Conservation (phyloP, 23 red algal genomes). For the Cyanidiococcus yangmingshanensis region DNA sequence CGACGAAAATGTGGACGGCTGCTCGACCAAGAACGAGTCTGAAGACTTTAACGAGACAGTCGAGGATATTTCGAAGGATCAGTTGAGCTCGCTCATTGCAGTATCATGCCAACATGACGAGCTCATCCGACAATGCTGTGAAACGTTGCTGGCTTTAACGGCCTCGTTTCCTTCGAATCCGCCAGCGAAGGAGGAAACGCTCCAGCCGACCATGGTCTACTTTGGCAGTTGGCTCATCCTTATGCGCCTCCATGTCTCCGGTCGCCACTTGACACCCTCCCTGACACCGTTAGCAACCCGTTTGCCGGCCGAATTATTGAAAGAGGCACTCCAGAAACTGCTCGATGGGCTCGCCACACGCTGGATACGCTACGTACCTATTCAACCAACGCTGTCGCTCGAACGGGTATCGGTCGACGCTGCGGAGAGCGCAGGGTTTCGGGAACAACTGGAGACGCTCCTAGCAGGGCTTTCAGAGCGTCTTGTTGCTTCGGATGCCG, state of each 20-base stretch:
- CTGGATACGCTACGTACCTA: neutral
- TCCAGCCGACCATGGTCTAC: neutral
- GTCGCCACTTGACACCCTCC: neutral
- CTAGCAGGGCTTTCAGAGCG: neutral
- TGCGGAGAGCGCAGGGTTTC: neutral
- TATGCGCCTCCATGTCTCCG: neutral
- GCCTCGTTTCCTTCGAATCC: neutral
- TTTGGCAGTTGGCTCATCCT: neutral
- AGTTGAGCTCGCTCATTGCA: neutral
- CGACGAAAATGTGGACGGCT: too few species aligned
- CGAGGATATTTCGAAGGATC: too few species aligned
- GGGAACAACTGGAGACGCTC: neutral
- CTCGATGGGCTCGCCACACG: neutral
- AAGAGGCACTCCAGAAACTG: neutral
- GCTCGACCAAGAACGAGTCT: too few species aligned
- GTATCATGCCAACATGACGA: neutral
- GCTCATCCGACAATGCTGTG: neutral
- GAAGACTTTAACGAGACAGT: too few species aligned
- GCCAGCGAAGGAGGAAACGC: neutral
- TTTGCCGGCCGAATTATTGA: neutral
- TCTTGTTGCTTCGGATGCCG: neutral
- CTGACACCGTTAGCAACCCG: neutral
- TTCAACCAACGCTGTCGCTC: neutral
- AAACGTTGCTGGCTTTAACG: neutral
- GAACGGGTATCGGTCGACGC: neutral